phyloP scores from a whole-genome alignment of 768 basidiomycete species.

The Psilocybe cubensis region DNA sequence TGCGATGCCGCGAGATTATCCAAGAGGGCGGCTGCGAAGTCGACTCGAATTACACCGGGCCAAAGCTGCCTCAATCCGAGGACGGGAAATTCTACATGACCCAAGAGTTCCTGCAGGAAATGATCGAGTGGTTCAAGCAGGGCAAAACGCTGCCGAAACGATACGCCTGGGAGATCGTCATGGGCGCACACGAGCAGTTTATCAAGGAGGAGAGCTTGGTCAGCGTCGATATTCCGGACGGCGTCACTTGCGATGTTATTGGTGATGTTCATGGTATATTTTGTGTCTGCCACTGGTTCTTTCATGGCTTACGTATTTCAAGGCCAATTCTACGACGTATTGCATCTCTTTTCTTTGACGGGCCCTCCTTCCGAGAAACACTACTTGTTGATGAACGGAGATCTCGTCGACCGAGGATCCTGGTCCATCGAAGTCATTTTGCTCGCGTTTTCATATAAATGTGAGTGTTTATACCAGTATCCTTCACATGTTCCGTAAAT shows the following conservation, averaged over 20 bases:
- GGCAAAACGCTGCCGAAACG: slow-evolving; percentile 91
- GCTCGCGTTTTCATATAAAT: slow-evolving; percentile 94
- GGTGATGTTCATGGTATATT: slow-evolving; percentile 90
- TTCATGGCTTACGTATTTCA: slow-evolving; percentile 9
- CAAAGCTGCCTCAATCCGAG: slow-evolving; percentile 61
- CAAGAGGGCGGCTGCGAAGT: slow-evolving; percentile 81
- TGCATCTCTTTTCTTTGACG: slow-evolving; percentile 85
- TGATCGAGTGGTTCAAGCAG: slow-evolving; percentile 93
- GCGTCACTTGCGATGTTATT: slow-evolving; percentile 88
- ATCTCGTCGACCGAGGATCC: slow-evolving; percentile 96
- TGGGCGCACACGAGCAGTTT: slow-evolving; percentile 82
- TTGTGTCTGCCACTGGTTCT: neutral
- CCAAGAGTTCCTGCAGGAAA: slow-evolving; percentile 74
- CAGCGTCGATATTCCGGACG: slow-evolving; percentile 72
- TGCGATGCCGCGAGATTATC: slow-evolving; percentile 80
- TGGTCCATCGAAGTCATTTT: slow-evolving; percentile 95
- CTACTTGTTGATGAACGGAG: slow-evolving; percentile 88
- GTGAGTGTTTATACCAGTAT: slow-evolving; percentile 44
- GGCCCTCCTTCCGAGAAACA: slow-evolving; percentile 87
- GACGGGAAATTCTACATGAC: slow-evolving; percentile 77
- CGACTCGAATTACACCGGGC: slow-evolving; percentile 76
- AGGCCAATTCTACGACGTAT: slow-evolving; percentile 96
- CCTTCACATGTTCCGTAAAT: neutral
- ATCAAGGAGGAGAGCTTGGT: slow-evolving; percentile 82
- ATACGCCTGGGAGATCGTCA: slow-evolving; percentile 94